These are phyloP conservation scores for Earliella scabrosa DNA, from an alignment of 1,284 basidiomycete genomes.

Conservation along the genomic window DNA sequence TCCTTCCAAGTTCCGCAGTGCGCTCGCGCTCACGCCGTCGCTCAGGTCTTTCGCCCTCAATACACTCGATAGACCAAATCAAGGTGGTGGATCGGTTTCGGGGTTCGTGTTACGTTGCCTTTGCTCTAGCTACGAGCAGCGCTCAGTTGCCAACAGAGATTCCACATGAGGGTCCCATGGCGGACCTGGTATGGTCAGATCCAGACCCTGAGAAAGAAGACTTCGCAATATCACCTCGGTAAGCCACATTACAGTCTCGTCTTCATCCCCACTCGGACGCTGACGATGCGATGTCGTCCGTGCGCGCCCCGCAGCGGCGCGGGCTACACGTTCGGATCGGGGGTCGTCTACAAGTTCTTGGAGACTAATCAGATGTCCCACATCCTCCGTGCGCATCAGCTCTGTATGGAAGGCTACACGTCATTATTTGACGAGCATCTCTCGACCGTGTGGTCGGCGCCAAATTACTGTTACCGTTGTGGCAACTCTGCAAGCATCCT, in stretches of 20 bases:
- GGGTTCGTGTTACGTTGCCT: slow-evolving; percentile 51
- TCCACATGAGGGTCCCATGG: slow-evolving; percentile 99
- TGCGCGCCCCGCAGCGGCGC: slow-evolving; percentile 72
- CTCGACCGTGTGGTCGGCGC: slow-evolving; percentile 98
- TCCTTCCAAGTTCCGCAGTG: slow-evolving; percentile 2
- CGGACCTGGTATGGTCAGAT: slow-evolving; percentile 99
- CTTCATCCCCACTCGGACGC: slow-evolving; percentile 5
- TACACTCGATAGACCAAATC: slow-evolving; percentile 99
- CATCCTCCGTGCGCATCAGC: slow-evolving; percentile 96
- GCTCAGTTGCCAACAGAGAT: slow-evolving; percentile 68
- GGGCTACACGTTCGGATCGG: slow-evolving; percentile 98
- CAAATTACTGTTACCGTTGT: slow-evolving; percentile 98
- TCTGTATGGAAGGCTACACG: slow-evolving; percentile 99
- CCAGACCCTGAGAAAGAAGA: slow-evolving; percentile 99
- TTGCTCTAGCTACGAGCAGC: background rate
- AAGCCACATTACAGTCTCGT: slow-evolving; percentile 34
- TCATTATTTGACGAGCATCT: slow-evolving; percentile 95
- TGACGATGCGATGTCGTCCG: no score
- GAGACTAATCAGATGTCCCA: slow-evolving; percentile 96
- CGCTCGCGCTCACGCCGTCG: slow-evolving; percentile 10
- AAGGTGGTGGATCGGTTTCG: slow-evolving; percentile 99
- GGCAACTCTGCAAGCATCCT: slow-evolving; percentile 97
- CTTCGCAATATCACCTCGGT: slow-evolving; percentile 98
- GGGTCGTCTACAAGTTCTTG: slow-evolving; percentile 98
- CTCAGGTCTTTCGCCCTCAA: slow-evolving; percentile 91